Conservation (phyloP, 23 red algal species). For the Cyanidioschyzon merolae region DNA sequence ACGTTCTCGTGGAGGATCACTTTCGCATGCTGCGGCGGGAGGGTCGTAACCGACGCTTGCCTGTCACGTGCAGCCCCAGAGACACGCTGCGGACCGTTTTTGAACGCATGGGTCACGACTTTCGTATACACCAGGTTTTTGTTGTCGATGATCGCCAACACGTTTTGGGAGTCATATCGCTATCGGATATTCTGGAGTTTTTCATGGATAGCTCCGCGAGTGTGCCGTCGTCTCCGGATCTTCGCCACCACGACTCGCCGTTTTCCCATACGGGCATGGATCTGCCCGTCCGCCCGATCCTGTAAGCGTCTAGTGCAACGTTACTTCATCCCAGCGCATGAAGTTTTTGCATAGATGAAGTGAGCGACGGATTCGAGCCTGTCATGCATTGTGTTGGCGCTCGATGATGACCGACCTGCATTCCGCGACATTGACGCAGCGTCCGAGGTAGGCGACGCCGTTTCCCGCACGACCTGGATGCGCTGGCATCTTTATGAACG, state of each 20-base stretch:
- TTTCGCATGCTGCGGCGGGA: background rate
- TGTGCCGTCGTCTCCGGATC: background rate
- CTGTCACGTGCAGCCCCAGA: background rate
- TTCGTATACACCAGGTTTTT: constrained; percentile 20
- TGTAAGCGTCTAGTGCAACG: too few relatives aligned
- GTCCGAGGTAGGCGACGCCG: too few relatives aligned
- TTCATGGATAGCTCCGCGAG: constrained; percentile 17
- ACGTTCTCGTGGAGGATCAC: background rate
- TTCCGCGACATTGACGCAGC: too few relatives aligned
- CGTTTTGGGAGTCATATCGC: constrained; percentile 21
- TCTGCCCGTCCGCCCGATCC: too few relatives aligned
- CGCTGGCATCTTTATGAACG: too few relatives aligned
- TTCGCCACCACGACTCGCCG: background rate
- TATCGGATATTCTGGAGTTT: constrained; percentile 26
- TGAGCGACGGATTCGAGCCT: too few relatives aligned
- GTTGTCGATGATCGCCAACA: constrained; percentile 18
- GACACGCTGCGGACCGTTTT: constrained; percentile 14
- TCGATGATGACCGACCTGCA: too few relatives aligned
- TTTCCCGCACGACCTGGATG: too few relatives aligned
- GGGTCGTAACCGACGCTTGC: background rate
- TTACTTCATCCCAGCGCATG: too few relatives aligned
- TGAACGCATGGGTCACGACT: constrained; percentile 1
- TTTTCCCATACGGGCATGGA: background rate
- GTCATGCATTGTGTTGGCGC: too few relatives aligned
- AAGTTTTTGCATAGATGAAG: too few relatives aligned